A percentile compares a stretch with the other conserved stretches of the same genome.
Conservation (phyloP, 2,329 filamentous ascomycete species). For the Colletotrichum ledebouriae region DNA sequence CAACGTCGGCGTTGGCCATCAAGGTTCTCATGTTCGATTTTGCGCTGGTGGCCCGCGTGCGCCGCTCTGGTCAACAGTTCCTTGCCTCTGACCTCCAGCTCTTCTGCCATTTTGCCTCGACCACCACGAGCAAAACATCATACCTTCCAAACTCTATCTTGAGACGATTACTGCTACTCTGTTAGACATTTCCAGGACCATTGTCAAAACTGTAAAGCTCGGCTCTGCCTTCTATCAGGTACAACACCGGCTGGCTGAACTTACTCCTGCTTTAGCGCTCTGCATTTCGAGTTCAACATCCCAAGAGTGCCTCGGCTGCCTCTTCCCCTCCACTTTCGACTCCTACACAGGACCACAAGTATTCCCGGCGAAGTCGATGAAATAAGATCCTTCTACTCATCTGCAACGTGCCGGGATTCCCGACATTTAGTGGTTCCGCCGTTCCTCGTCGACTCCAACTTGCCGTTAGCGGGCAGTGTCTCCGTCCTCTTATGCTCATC, state of each 20-base stretch:
- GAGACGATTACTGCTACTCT: background rate
- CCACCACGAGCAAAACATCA: background rate
- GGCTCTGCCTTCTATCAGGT: background rate
- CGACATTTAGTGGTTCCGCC: conserved; percentile 31
- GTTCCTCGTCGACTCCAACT: conserved; percentile 23
- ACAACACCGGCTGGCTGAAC: background rate
- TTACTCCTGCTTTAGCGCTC: background rate
- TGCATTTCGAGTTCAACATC: no score
- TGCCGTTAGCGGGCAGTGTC: conserved; percentile 18
- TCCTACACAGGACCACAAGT: conserved; percentile 7
- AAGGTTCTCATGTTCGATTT: conserved; percentile 36
- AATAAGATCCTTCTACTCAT: conserved; percentile 22
- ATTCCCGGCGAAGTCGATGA: conserved; percentile 15
- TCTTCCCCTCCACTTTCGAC: background rate
- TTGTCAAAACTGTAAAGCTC: background rate
- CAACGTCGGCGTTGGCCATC: conserved; percentile 28
- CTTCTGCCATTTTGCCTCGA: background rate
- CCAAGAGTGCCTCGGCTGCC: background rate
- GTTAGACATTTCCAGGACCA: background rate
- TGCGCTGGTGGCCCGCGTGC: conserved; percentile 12
- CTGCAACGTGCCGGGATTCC: conserved; percentile 36
- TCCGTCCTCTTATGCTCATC: conserved; percentile 37
- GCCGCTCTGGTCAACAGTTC: conserved; percentile 28
- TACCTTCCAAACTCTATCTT: conserved; percentile 24
- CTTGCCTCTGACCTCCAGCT: conserved; percentile 1